Evolutionary conservation across 768 basidiomycete genomes (phyloP), one percentile per base, ranked within the genome.

Genomic region (Mycena polygramma): DNA sequence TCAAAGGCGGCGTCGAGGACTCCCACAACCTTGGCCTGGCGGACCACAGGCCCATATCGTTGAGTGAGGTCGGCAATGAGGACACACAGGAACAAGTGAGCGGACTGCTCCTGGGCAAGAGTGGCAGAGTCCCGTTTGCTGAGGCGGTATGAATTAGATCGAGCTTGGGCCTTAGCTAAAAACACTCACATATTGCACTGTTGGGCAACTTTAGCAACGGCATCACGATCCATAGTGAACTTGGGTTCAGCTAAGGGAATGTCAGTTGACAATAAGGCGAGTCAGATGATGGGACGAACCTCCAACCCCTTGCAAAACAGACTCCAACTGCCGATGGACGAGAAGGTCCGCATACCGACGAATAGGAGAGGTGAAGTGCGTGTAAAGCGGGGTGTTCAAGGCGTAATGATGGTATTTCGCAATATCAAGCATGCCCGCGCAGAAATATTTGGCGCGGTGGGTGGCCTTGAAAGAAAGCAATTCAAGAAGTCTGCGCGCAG

Each of bases 1-100:
- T 99, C 98, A 75, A 98, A 99, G 1, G 98, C 98, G 60, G 95
- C 94, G 77, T 99, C 98, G n/a, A 98, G 87, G 39, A 99, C 97
- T 68, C 93, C 93, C 53, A 97, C 93, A 68, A 99, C 97, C 75
- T 91, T 92, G n/a, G 96, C 98, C 79, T 94, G 92, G 70, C 98
- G 94, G 69, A 98, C 84, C 68, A 99, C 98, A 49, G 98, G 96
- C 11, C 98, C 98, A 79, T 96, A 98, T 57, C 93, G 93, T 71
- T 95, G 90, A 26, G 98, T 98, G 39, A 99, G 88, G 77, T 99
- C 96, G 45, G 96, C 89, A 72, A 99, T 94, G 66, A 99, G 88
- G 66, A 97, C 91, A 80, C 97, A 99, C 35, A 99, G 89, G 89
- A 92, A 98, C 62, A 99, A 83, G 80, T 99, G 98, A 20, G 92